phyloP scores from a whole-genome alignment of 176 grass and related monocot species.

The Aegilops tauschii region DNA sequence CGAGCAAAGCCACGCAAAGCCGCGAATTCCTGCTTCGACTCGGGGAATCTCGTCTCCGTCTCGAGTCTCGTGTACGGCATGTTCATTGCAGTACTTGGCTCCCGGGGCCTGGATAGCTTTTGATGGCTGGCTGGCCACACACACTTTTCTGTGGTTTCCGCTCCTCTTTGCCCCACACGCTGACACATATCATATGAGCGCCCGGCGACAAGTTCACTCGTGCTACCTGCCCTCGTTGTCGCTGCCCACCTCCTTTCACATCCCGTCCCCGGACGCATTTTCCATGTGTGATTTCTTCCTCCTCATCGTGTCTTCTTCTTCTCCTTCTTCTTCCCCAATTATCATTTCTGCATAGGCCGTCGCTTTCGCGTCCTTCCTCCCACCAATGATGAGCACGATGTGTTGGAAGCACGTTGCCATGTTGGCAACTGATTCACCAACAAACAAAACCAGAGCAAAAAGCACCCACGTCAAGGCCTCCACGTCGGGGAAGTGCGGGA shows the following conservation, averaged over 20 bases:
- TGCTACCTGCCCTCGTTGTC: not conserved
- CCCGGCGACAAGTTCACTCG: not conserved
- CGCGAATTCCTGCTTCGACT: too few species aligned
- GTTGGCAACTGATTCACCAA: not conserved
- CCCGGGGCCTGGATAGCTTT: not conserved
- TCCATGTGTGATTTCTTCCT: constrained; percentile 26
- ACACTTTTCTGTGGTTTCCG: not conserved
- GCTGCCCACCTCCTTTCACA: not conserved
- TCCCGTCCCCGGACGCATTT: constrained; percentile 24
- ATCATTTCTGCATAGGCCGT: not conserved
- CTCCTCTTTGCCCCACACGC: not conserved
- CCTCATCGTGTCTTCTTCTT: not conserved
- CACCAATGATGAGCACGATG: not conserved
- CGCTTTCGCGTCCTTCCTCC: not conserved
- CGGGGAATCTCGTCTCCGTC: too few species aligned
- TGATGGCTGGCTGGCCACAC: not conserved
- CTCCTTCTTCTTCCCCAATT: not conserved
- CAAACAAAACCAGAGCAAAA: not conserved
- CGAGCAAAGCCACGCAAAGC: not conserved
- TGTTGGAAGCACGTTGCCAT: not conserved
- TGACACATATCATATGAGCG: not conserved
- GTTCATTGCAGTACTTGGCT: too few species aligned
- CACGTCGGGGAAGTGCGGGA: too few species aligned
- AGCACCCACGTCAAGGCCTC: too few species aligned
- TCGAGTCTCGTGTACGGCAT: not conserved